Conservation (phyloP, 768 basidiomycete species). For the Obba rivulosa region DNA sequence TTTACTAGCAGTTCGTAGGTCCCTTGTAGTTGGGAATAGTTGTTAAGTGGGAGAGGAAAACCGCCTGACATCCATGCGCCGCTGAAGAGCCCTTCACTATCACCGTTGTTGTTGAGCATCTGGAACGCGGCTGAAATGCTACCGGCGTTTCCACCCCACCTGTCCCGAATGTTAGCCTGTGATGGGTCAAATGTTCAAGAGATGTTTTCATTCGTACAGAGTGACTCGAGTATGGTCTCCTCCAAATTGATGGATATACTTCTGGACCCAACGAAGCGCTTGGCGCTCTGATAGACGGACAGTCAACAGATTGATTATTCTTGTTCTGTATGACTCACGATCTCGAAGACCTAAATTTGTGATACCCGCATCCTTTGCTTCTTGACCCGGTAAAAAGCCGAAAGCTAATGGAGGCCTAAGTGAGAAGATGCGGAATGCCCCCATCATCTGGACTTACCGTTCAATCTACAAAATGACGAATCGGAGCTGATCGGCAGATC, state of each 20-base stretch:
- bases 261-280: constrained; percentile 32
- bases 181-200: not conserved
- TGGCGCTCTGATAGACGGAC: constrained; percentile 27
- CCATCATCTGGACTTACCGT: no score
- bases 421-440: no score
- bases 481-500: no score
- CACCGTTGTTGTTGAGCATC: constrained; percentile 16
- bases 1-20: constrained; percentile 9
- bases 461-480: no score
- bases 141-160: constrained; percentile 21
- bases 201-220: not conserved
- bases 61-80: constrained; percentile 16
- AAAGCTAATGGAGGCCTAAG: constrained; percentile 7
- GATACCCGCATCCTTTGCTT: constrained; percentile 14
- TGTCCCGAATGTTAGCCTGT: not conserved
- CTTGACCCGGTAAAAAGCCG: constrained; percentile 18
- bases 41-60: constrained; percentile 1
- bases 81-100: constrained; percentile 15
- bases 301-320: not conserved
- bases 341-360: constrained; percentile 35
- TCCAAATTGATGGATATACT: constrained; percentile 12
- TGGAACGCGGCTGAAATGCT: constrained; percentile 13
- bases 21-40: constrained; percentile 3
- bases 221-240: constrained; percentile 41
- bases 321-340: constrained; percentile 11